Evolutionary conservation across 169 alveolate genomes (phyloP).

Genomic region (Plasmodium yoelii): DNA sequence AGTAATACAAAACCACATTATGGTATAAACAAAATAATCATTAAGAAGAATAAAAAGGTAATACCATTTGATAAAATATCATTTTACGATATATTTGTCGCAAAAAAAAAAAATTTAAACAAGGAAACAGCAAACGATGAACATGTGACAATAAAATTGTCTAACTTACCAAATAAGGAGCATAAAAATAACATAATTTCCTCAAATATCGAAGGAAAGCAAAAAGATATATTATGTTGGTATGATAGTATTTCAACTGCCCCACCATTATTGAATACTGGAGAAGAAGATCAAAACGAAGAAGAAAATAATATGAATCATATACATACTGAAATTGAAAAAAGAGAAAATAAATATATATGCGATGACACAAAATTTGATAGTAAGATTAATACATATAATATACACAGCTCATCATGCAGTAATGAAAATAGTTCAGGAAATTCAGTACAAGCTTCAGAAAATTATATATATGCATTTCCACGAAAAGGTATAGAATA

Average conservation of each 20-base stretch:
- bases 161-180: no score
- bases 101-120: neutral
- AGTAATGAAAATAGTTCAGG: conserved; percentile 21
- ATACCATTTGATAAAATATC: conserved; percentile 4
- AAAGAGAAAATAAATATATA: neutral
- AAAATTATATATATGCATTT: conserved; percentile 22
- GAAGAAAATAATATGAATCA: neutral
- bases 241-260: no score
- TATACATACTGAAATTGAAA: neutral
- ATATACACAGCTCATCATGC: conserved; percentile 44
- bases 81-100: conserved; percentile 32
- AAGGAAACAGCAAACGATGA: neutral
- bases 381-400: conserved; percentile 25
- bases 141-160: neutral
- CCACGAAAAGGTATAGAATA: conserved; percentile 19
- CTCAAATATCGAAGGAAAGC: no score
- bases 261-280: neutral
- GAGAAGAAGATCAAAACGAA: neutral
- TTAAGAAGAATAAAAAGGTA: conserved; percentile 18
- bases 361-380: neutral
- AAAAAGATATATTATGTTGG: no score
- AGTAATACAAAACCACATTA: no score
- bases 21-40: neutral
- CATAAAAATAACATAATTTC: no score
- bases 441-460: conserved; percentile 12